Base-by-base conservation (phyloP, 1,284 basidiomycete species). In the Ganoderma multipileum region DNA sequence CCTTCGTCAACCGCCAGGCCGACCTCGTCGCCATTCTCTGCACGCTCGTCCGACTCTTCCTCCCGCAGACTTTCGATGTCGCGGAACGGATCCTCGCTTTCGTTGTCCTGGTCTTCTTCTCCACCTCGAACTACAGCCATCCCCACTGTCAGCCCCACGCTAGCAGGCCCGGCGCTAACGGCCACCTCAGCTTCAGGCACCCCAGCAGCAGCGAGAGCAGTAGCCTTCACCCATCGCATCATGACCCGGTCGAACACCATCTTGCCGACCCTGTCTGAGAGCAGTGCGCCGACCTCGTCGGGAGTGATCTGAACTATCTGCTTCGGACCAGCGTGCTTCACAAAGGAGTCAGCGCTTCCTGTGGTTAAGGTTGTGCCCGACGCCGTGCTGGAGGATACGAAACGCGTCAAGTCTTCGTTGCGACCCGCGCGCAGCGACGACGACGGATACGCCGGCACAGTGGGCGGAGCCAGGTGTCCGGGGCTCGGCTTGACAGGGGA, bases 221-320 rank as follows among this genome's bases (percentile, higher is more conserved):
- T 86, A 52, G 81, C 88, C 79, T 91, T 92, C 61, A 96, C 89
- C 96, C 96, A 98, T 71, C 88, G 88, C 89, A 94, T 93, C 79
- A 88, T 85, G 44, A 85, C 85, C 67, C 85, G 88, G 80, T 97
- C 96, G 73, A 91, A 96, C 50, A 94, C 83, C 95, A 98, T 97
- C 76, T 89, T 89, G 1, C 95, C 95, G 57, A 96, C 89, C 62
- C 89, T 84, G 33, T 95, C 91, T 1, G 93, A n/a, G n/a, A 47
- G 91, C 30, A 95, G 82, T 47, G 87, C 76, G 16, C 91, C 90
- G 16, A 97, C 83, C 74, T 96, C 95, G 59, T 86, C 85, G 0
- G 95, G 95, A 7, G 89, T 88, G 71, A 97, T 96, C 52, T 88
- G 90, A 61, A 86, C 88, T 67, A 94, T 91, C 72, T 90, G 91